Evolutionary conservation across 805 yeast genomes (phyloP).

Genomic region (Zygosaccharomyces gambellarensis): DNA sequence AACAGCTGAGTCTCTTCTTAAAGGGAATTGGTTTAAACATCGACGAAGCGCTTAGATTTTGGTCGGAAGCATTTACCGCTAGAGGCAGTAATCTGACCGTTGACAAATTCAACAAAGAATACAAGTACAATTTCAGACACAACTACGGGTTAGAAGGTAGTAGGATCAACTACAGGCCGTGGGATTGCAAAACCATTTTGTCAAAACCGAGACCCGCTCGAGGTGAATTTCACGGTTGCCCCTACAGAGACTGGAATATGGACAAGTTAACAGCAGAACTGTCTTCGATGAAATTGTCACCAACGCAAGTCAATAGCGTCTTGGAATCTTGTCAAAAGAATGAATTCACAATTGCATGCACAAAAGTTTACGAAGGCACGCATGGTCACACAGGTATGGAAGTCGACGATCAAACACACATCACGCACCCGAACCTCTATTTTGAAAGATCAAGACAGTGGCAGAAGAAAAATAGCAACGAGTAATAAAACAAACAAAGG

Average conservation of each 20-base stretch:
- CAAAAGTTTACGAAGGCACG: slow-evolving; percentile 77
- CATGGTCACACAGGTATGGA: slow-evolving; percentile 36
- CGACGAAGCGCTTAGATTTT: slow-evolving; percentile 84
- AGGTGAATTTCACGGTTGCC: slow-evolving; percentile 86
- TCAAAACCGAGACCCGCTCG: slow-evolving; percentile 63
- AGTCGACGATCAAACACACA: slow-evolving; percentile 50
- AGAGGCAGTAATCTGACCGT: slow-evolving; percentile 47
- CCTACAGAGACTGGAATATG: slow-evolving; percentile 70
- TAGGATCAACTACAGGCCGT: slow-evolving; percentile 76
- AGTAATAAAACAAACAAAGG: background rate
- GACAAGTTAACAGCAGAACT: slow-evolving; percentile 58
- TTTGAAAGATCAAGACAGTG: slow-evolving; percentile 69
- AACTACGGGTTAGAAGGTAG: slow-evolving; percentile 90
- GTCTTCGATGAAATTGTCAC: slow-evolving; percentile 46
- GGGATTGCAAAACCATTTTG: slow-evolving; percentile 76
- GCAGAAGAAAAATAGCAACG: slow-evolving; percentile 35
- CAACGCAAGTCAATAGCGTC: slow-evolving; percentile 50
- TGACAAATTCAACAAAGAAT: slow-evolving; percentile 83
- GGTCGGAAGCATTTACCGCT: slow-evolving; percentile 68
- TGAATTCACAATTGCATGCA: slow-evolving; percentile 82
- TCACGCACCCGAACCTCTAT: slow-evolving; percentile 84
- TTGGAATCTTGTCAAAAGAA: slow-evolving; percentile 62
- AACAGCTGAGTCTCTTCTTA: slow-evolving; percentile 76
- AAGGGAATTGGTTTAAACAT: slow-evolving; percentile 85
- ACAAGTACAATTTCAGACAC: slow-evolving; percentile 83